Conservation (phyloP, 768 basidiomycete species). For the Panus rudis region DNA sequence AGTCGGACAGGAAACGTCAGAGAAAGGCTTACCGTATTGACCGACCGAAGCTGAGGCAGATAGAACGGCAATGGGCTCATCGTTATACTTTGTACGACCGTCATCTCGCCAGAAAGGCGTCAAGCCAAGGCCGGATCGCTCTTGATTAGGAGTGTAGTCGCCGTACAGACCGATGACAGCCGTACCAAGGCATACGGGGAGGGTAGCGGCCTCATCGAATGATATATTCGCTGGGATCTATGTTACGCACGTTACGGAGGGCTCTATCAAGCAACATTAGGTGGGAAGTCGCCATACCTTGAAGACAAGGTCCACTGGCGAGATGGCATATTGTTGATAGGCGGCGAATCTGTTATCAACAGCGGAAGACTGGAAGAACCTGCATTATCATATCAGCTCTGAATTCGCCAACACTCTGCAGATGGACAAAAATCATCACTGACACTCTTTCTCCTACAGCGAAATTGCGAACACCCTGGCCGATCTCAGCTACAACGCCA, state of each 20-base stretch:
- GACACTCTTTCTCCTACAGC: slow-evolving; percentile 36
- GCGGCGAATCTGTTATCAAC: slow-evolving; percentile 12
- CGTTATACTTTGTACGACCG: slow-evolving; percentile 24
- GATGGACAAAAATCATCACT: neutral
- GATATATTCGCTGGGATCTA: slow-evolving; percentile 21
- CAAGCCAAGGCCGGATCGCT: slow-evolving; percentile 18
- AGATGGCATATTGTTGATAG: slow-evolving; percentile 22
- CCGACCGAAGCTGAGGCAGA: slow-evolving; percentile 33
- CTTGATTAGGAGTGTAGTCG: neutral
- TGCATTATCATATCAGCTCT: neutral
- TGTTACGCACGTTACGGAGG: neutral
- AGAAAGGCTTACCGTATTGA: slow-evolving; percentile 25
- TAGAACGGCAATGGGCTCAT: slow-evolving; percentile 28
- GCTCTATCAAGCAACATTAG: slow-evolving; percentile 1
- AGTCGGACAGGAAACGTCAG: neutral
- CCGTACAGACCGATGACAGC: slow-evolving; percentile 22
- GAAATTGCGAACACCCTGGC: slow-evolving; percentile 30
- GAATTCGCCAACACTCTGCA: no score
- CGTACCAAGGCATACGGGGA: slow-evolving; percentile 25
- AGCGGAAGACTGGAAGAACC: neutral
- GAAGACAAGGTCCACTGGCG: slow-evolving; percentile 19
- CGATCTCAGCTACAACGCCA: slow-evolving; percentile 32
- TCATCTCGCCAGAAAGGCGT: slow-evolving; percentile 26
- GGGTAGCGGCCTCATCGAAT: slow-evolving; percentile 23
- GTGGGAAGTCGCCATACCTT: slow-evolving; percentile 11